Evolutionary conservation across 192 early-diverging fungal genomes (phyloP), one percentile per base, ranked within the genome.

Genomic region (Rhizophagus clarus): DNA sequence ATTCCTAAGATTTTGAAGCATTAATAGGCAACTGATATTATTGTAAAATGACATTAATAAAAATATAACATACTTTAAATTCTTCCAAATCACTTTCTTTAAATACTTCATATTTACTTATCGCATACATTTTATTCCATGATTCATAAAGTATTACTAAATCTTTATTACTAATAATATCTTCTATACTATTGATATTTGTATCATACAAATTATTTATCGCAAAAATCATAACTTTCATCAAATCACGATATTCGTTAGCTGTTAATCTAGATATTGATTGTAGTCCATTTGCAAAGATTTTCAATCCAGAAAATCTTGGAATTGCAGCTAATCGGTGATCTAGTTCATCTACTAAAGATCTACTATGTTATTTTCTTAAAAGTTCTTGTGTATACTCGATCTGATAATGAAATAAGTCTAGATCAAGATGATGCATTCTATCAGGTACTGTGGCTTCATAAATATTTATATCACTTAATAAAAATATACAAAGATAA

Each of bases 401-500:
- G 9, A 62, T 26, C n/a, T 26, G 4, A 26, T 28, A 26, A 8
- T 62, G 22, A 62, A 62, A 62, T 62, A 62, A 26, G 7, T n/a
- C 61, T 62, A 62, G 26, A 62, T 62, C 61, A 5, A 62, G 22
- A n/a, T 62, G 61, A 28, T 62, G 61, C n/a, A 62, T 62, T 28
- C 61, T 62, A 28, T 62, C n/a, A 0, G 26, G 6, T 26, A 62
- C 26, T n/a, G 6, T 26, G 9, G n/a, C 61, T 26, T 26, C n/a
- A 62, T 62, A 62, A 8, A 62, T 62, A 62, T 62, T 62, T 26
- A 26, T 28, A 62, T 28, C 26, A n/a, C 79, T 49, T 49, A 49
- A 49, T 3, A 37, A 37, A 37, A 37, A 5, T 5, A 49, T 12
- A 49, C 0, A 49, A 49, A 49, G 10, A 14, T 3, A 49, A 49